A percentile compares a stretch with the other conserved stretches of the same genome.
Evolutionary conservation across 805 yeast species (phyloP).

Genomic region (Cyberlindnera japonica): DNA sequence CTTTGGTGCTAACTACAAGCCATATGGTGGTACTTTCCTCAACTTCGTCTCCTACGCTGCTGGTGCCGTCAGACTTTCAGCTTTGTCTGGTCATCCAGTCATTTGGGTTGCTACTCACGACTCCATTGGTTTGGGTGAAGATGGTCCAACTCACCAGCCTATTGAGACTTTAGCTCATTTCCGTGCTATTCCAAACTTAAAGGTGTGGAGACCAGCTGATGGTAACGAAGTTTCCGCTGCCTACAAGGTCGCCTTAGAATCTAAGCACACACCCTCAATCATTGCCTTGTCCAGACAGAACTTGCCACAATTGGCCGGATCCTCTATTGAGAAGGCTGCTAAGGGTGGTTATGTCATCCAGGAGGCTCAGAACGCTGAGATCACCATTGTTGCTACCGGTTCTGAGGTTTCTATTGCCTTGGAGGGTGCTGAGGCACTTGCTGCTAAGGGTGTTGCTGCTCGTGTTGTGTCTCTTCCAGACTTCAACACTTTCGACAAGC

Average conservation of each 20-base stretch:
- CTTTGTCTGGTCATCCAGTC: constrained; percentile 76
- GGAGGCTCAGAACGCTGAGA: constrained; percentile 56
- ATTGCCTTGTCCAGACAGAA: constrained; percentile 81
- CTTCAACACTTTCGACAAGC: constrained; percentile 83
- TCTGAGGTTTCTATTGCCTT: constrained; percentile 82
- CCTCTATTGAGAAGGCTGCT: constrained; percentile 69
- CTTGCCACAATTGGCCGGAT: constrained; percentile 89
- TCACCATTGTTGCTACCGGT: constrained; percentile 85
- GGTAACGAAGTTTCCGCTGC: constrained; percentile 87
- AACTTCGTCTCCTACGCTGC: constrained; percentile 84
- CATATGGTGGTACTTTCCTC: constrained; percentile 82
- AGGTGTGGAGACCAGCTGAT: constrained; percentile 91
- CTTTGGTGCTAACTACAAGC: constrained; percentile 44
- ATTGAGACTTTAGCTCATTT: constrained; percentile 81
- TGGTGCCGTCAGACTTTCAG: constrained; percentile 82
- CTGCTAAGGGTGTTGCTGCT: constrained; percentile 61
- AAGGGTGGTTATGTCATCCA: constrained; percentile 89
- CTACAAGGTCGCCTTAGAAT: constrained; percentile 59
- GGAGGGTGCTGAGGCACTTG: constrained; percentile 73
- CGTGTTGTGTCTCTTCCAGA: constrained; percentile 91
- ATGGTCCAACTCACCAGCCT: constrained; percentile 92
- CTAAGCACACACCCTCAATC: constrained; percentile 63
- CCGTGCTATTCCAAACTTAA: constrained; percentile 76
- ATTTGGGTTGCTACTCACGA: constrained; percentile 88
- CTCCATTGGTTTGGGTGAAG: constrained; percentile 87